Evolutionary conservation across 495 filamentous ascomycete species (phyloP), one percentile per base, ranked within the genome.

Genomic region (Cercophora samala): DNA sequence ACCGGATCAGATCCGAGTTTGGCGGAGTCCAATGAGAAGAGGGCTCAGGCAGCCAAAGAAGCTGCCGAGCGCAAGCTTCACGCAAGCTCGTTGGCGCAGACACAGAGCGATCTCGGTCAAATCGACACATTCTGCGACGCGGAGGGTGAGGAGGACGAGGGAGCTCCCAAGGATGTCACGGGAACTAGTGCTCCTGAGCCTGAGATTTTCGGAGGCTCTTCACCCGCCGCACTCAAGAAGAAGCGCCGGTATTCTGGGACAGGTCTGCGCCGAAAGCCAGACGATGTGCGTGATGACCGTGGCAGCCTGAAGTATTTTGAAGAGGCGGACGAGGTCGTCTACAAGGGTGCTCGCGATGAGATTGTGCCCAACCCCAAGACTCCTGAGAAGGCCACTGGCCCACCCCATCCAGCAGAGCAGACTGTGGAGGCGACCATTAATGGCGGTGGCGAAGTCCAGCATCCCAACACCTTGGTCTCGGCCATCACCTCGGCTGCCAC

Each of bases 281-380:
- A 80, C 58, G 89, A 89, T 65, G 85, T 93, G 13, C 81, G 77
- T 17, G 82, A 82, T n/a, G 80, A 85, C 21, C 81, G 85, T 19
- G 86, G 89, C n/a, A 86, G 90, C 56, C 81, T 96, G 5, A 84
- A 94, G 74, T 96, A 91, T 70, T 93, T 90, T 67, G 91, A 93
- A 69, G 92, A 86, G 64, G 82, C 82, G 19, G 84, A 88, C 68
- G 86, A 97, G 64, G 91, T 91, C 54, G 92, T 88, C 5, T 96
- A 96, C 77, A 88, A 90, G 68, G 90, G 87, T 17, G 90, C 94
- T 72, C 81, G 79, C 37, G 93, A 93, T 69, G 69, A 54, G 11
- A 60, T 19, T 11, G 25, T 42, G 18, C 18, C 62, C 15, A 23
- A 62, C 24, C 18, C 62, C 15, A 46, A 62, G 26, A 42, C 25